A percentile compares a stretch with the other conserved stretches of the same genome.
Evolutionary conservation across 192 early-diverging fungal species (phyloP).

Genomic region (Coemansia sp.): DNA sequence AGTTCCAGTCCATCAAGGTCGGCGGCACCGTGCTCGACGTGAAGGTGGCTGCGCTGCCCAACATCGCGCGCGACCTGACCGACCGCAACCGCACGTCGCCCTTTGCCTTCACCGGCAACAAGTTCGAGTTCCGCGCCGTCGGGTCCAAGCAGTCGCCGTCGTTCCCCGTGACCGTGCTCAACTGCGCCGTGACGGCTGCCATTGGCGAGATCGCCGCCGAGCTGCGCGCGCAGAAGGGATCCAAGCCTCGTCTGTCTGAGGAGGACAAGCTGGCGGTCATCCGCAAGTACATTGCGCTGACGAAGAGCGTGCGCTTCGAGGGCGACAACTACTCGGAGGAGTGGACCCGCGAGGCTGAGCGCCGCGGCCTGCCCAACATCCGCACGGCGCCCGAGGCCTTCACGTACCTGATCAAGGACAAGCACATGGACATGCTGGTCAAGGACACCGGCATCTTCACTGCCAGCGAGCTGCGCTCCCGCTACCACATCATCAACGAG

Average conservation of each 20-base stretch:
- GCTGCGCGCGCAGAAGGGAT: slow-evolving; percentile 79
- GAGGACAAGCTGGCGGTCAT: slow-evolving; percentile 92
- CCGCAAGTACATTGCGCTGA: slow-evolving; percentile 70
- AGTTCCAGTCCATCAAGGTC: slow-evolving; percentile 88
- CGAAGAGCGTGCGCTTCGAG: slow-evolving; percentile 86
- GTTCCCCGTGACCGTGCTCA: slow-evolving; percentile 92
- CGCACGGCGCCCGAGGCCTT: slow-evolving; percentile 87
- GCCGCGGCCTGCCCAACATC: slow-evolving; percentile 97
- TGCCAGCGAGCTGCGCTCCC: slow-evolving; percentile 80
- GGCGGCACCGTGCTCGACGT: slow-evolving; percentile 94
- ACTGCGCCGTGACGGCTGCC: slow-evolving; percentile 86
- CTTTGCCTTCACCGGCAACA: slow-evolving; percentile 99
- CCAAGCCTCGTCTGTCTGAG: slow-evolving; percentile 65
- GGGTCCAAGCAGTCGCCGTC: slow-evolving; percentile 98
- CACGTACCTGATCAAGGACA: slow-evolving; percentile 68
- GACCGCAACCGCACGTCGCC: slow-evolving; percentile 99
- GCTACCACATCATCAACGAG: slow-evolving; percentile 95
- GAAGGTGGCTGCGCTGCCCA: slow-evolving; percentile 89
- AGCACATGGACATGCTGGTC: slow-evolving; percentile 75
- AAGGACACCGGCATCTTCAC: slow-evolving; percentile 80
- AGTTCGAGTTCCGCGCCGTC: slow-evolving; percentile 99
- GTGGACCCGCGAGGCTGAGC: slow-evolving; percentile 90
- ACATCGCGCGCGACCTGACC: slow-evolving; percentile 92
- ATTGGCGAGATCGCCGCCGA: slow-evolving; percentile 69
- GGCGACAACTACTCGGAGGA: slow-evolving; percentile 96